Evolutionary conservation across 768 basidiomycete genomes (phyloP).

Genomic region (Amanita rubescens): DNA sequence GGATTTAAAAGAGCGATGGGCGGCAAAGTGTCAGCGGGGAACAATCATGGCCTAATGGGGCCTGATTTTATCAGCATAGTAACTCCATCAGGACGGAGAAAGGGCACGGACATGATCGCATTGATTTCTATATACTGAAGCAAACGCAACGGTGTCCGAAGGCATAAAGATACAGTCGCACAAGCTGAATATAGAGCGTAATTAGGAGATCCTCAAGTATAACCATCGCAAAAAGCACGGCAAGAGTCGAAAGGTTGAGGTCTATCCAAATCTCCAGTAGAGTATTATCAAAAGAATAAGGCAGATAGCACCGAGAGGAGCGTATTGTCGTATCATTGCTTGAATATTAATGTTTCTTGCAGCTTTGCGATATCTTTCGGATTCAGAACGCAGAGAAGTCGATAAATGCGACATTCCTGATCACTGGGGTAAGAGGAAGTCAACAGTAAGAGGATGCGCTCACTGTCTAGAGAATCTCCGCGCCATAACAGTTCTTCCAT

Average conservation of each 20-base stretch:
- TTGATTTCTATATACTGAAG: neutral
- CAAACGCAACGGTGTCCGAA: neutral
- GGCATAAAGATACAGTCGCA: slow-evolving; percentile 1
- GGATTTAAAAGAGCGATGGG: neutral
- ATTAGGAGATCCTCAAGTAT: neutral
- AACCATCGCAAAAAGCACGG: too few species aligned
- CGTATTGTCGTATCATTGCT: slow-evolving; percentile 93
- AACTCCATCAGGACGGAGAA: neutral
- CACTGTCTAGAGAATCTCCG: slow-evolving; percentile 94
- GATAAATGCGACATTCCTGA: slow-evolving; percentile 93
- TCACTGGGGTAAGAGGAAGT: neutral
- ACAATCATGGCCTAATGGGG: neutral
- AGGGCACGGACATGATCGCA: neutral
- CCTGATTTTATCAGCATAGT: slow-evolving; percentile 1
- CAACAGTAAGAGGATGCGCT: slow-evolving; percentile 21
- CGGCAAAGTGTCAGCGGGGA: neutral
- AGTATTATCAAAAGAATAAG: slow-evolving; percentile 72
- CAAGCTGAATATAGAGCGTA: neutral
- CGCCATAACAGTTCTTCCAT: slow-evolving; percentile 99
- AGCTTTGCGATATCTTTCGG: slow-evolving; percentile 94
- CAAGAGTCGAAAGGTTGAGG: neutral
- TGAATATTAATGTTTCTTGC: slow-evolving; percentile 91
- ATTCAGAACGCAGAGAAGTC: slow-evolving; percentile 89
- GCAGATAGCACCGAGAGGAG: slow-evolving; percentile 78
- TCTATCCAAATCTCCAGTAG: slow-evolving; percentile 67